Percentiles rank a stretch among this genome's conserved stretches.
phyloP scores from a whole-genome alignment of 2,329 filamentous ascomycete genomes.

The Fusarium continuum region DNA sequence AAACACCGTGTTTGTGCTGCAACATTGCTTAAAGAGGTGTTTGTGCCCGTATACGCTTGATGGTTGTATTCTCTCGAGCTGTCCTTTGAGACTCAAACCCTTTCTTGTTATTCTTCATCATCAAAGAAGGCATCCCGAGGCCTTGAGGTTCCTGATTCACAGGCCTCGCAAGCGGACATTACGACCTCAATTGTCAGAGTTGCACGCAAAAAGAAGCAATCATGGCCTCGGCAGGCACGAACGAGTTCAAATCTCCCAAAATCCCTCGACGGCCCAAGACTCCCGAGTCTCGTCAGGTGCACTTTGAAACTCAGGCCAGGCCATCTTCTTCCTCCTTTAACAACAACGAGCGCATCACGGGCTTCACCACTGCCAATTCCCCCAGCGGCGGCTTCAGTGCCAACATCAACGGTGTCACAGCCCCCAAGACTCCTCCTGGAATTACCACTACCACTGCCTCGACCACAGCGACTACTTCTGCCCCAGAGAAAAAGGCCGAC shows the following conservation, averaged over 20 bases:
- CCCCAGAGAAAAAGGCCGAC: slow-evolving; percentile 9
- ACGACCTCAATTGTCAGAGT: slow-evolving; percentile 5
- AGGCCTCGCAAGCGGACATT: not conserved
- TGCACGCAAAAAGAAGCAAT: slow-evolving; percentile 1
- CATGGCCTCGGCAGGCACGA: slow-evolving; percentile 44
- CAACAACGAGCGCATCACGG: slow-evolving; percentile 11
- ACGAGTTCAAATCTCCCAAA: slow-evolving; percentile 45
- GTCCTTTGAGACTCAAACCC: not conserved
- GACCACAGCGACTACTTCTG: slow-evolving; percentile 1
- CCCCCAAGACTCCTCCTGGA: slow-evolving; percentile 18
- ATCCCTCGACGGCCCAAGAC: slow-evolving; percentile 42
- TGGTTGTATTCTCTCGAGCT: not conserved
- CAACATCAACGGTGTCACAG: slow-evolving; percentile 15
- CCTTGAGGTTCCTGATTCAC: slow-evolving; percentile 21
- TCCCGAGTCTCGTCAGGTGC: slow-evolving; percentile 47
- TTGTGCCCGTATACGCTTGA: not conserved
- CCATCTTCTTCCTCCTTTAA: slow-evolving; percentile 4
- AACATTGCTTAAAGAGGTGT: not conserved
- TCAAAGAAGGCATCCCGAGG: not conserved
- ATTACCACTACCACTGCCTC: not conserved
- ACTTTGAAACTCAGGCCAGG: slow-evolving; percentile 37
- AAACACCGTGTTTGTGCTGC: not conserved
- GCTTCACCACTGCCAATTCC: slow-evolving; percentile 37
- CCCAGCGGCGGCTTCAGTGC: slow-evolving; percentile 39
- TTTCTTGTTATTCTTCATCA: not conserved